These are phyloP conservation scores for Debaryomyces psychrophilus DNA, from an alignment of 1,139 yeast species.

Conservation along the genomic window DNA sequence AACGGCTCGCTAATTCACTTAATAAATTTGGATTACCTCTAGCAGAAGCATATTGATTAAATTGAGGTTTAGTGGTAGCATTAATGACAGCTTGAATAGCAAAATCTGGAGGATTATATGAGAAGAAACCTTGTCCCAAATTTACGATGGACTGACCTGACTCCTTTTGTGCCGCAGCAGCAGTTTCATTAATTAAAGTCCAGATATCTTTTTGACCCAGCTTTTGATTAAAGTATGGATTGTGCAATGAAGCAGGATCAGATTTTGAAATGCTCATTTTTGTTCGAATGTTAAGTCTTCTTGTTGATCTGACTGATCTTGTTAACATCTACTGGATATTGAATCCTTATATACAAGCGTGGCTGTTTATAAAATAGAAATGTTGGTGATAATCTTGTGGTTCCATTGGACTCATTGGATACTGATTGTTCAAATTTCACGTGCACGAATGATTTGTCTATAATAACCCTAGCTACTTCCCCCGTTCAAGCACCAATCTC, in stretches of 20 bases:
- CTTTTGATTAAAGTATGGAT: slow-evolving; percentile 61
- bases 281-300: neutral
- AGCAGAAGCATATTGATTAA: slow-evolving; percentile 92
- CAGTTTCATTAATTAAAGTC: slow-evolving; percentile 93
- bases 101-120: slow-evolving; percentile 90
- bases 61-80: slow-evolving; percentile 70
- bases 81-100: slow-evolving; percentile 81
- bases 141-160: slow-evolving; percentile 77
- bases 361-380: neutral
- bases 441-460: neutral
- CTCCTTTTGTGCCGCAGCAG: slow-evolving; percentile 72
- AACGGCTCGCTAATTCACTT: slow-evolving; percentile 68
- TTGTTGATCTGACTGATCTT: neutral
- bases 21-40: slow-evolving; percentile 81
- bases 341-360: neutral
- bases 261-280: slow-evolving; percentile 10
- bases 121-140: slow-evolving; percentile 95
- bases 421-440: slow-evolving; percentile 6
- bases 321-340: neutral
- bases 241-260: slow-evolving; percentile 38
- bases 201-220: slow-evolving; percentile 83
- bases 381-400: neutral
- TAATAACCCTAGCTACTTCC: slow-evolving; percentile 5
- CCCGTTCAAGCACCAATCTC: slow-evolving; percentile 59
- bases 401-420: neutral